phyloP scores from a whole-genome alignment of 306 rosid species.

The Vachellia pachyceras region DNA sequence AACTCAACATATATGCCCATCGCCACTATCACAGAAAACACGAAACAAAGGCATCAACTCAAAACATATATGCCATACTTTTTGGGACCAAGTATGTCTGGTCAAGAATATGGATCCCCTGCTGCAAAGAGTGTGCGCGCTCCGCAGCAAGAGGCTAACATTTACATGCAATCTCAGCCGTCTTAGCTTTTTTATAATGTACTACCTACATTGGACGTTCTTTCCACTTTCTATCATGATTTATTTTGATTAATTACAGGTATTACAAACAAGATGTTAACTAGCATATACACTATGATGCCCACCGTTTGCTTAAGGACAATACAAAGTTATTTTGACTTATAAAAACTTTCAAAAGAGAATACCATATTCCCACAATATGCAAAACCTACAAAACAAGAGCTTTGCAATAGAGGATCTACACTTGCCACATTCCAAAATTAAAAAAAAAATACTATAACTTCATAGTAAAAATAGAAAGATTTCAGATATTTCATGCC shows the following conservation, averaged over 20 bases:
- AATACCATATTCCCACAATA: not conserved
- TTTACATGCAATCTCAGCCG: not conserved
- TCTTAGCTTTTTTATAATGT: not conserved
- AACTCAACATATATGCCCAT: conserved; percentile 17
- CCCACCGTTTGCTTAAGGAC: not conserved
- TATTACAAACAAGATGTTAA: not conserved
- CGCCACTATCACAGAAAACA: no score
- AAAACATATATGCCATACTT: conserved; percentile 23
- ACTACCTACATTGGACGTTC: not conserved
- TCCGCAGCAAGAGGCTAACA: not conserved
- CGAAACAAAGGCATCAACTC: not conserved
- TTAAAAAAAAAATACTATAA: no score
- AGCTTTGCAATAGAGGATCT: not conserved
- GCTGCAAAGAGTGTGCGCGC: not conserved
- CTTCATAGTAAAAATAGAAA: not conserved
- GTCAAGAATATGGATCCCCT: not conserved
- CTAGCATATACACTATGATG: not conserved
- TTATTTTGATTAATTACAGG: not conserved
- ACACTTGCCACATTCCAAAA: not conserved
- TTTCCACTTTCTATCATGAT: not conserved
- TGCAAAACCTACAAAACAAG: not conserved
- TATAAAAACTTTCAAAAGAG: no score
- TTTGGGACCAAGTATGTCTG: not conserved
- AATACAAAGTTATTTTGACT: not conserved
- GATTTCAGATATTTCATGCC: not conserved